Evolutionary conservation across 192 early-diverging fungal genomes (phyloP).

Genomic region (Backusella mclennaniae): DNA sequence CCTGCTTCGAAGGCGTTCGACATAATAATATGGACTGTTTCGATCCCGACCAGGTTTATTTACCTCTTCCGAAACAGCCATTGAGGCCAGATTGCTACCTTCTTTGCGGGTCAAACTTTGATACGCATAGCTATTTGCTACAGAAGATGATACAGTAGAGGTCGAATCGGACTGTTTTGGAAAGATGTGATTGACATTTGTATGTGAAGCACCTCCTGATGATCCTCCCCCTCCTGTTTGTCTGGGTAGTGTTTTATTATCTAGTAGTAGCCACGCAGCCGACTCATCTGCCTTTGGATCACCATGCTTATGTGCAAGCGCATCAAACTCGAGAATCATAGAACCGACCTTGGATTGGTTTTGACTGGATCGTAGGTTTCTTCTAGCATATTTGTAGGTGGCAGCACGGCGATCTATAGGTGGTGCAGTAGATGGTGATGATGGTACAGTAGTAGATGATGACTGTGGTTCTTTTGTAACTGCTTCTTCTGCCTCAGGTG

Average conservation of each 20-base stretch:
- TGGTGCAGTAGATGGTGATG: neutral
- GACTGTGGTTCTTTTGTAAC: neutral
- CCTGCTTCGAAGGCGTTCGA: slow-evolving; percentile 32
- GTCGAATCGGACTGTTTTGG: neutral
- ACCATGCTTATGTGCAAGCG: slow-evolving; percentile 18
- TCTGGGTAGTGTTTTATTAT: slow-evolving; percentile 21
- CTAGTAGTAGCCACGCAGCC: slow-evolving; percentile 22
- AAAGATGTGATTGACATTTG: neutral
- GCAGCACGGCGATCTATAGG: slow-evolving; percentile 20
- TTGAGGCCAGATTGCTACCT: slow-evolving; percentile 6
- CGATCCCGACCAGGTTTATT: slow-evolving; percentile 14
- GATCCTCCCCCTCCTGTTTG: neutral
- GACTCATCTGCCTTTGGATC: slow-evolving; percentile 12
- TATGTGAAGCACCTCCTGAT: neutral
- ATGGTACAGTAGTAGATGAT: neutral
- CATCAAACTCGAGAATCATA: slow-evolving; percentile 33
- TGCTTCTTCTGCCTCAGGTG: neutral
- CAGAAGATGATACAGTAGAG: neutral
- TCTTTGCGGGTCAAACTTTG: slow-evolving; percentile 26
- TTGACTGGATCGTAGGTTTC: slow-evolving; percentile 6
- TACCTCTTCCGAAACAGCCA: neutral
- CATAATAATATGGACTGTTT: slow-evolving; percentile 34
- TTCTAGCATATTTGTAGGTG: slow-evolving; percentile 24
- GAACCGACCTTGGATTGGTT: slow-evolving; percentile 23
- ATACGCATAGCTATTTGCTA: slow-evolving; percentile 6